Evolutionary conservation across 2,329 filamentous ascomycete species (phyloP).

Genomic region (Fusarium sp.): DNA sequence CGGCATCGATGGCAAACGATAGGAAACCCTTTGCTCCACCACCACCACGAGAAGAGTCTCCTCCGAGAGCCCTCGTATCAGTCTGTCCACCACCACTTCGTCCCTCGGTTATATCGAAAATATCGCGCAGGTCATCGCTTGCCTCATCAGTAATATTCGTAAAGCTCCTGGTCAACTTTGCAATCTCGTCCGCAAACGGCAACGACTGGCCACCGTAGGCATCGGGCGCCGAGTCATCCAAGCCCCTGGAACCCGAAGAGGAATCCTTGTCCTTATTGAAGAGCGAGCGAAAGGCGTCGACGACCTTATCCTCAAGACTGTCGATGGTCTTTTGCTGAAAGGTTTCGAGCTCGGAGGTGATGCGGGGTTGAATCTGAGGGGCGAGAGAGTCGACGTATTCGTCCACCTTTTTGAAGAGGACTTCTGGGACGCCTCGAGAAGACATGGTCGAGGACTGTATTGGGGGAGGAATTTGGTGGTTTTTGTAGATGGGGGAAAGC

Average conservation of each 20-base stretch:
- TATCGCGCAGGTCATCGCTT: conserved; percentile 58
- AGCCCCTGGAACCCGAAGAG: conserved; percentile 40
- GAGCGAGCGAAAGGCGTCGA: conserved; percentile 60
- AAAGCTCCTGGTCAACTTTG: conserved; percentile 57
- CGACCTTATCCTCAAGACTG: conserved; percentile 58
- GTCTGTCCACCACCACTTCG: conserved; percentile 19
- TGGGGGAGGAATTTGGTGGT: not conserved
- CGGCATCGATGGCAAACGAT: conserved; percentile 56
- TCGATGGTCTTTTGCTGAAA: conserved; percentile 62
- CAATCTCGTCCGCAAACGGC: conserved; percentile 62
- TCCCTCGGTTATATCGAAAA: conserved; percentile 59
- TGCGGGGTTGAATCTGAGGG: conserved; percentile 61
- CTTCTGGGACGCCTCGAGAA: conserved; percentile 56
- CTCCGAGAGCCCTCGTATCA: conserved; percentile 46
- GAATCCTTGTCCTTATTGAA: conserved; percentile 54
- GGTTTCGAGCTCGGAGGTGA: conserved; percentile 57
- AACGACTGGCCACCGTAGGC: conserved; percentile 57
- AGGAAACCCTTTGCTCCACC: conserved; percentile 55
- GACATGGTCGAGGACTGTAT: conserved; percentile 49
- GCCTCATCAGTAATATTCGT: conserved; percentile 56
- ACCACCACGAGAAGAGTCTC: conserved; percentile 47
- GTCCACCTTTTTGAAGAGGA: conserved; percentile 59
- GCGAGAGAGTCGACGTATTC: conserved; percentile 62
- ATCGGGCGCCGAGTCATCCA: conserved; percentile 55
- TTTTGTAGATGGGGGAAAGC: not conserved